These are phyloP conservation scores for Hyphodiscus hymeniophilus DNA, from an alignment of 495 filamentous ascomycete genomes.

Conservation along the genomic window DNA sequence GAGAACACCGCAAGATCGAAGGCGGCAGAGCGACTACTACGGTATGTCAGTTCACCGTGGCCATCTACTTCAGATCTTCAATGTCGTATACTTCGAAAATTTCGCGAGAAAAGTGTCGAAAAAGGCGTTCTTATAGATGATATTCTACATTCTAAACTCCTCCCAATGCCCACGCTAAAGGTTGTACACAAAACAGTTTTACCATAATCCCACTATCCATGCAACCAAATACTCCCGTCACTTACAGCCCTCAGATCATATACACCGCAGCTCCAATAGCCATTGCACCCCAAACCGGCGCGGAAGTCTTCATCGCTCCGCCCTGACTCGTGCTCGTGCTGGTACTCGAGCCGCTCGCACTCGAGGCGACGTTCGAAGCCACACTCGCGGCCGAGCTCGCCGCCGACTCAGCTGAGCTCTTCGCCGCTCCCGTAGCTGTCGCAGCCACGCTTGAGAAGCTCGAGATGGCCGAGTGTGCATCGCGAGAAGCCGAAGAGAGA, in stretches of 20 bases:
- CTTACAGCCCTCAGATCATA: constrained; percentile 9
- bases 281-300: constrained; percentile 6
- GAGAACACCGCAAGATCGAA: no score
- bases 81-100: no score
- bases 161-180: no score
- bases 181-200: no score
- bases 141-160: no score
- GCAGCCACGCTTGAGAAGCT: constrained; percentile 3
- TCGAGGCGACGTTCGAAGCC: not conserved
- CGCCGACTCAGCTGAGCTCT: not conserved
- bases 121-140: no score
- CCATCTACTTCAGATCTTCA: no score
- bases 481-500: not conserved
- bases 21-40: no score
- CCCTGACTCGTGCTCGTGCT: not conserved
- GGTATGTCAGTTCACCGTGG: no score
- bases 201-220: no score
- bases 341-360: not conserved
- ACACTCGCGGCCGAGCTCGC: not conserved
- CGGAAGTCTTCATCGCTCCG: constrained; percentile 5
- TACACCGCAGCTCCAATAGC: constrained; percentile 8
- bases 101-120: no score
- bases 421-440: constrained; percentile 9
- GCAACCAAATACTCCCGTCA: no score
- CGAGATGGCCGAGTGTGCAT: not conserved